Evolutionary conservation across 2,329 filamentous ascomycete genomes (phyloP).

Genomic region (Hypocreales sp.): DNA sequence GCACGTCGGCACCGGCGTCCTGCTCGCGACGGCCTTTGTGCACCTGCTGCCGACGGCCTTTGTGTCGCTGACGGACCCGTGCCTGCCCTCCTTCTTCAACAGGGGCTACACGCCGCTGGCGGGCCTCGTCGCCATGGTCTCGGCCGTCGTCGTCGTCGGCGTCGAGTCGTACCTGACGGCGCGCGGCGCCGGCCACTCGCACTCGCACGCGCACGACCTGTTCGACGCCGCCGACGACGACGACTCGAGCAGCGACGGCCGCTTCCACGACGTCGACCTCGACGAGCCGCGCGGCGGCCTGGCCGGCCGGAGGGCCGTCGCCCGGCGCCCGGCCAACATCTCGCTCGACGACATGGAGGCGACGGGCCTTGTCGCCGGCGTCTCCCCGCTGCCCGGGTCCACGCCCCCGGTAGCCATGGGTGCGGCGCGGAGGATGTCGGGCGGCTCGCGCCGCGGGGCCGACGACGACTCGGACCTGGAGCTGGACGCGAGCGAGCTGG

Average conservation of each 20-base stretch:
- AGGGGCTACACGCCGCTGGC: slow-evolving; percentile 65
- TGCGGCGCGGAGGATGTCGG: neutral
- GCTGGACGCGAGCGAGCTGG: slow-evolving; percentile 45
- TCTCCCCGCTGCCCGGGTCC: slow-evolving; percentile 41
- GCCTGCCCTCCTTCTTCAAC: slow-evolving; percentile 66
- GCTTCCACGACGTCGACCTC: slow-evolving; percentile 9
- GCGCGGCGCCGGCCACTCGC: slow-evolving; percentile 44
- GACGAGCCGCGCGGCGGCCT: slow-evolving; percentile 14
- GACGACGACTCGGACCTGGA: slow-evolving; percentile 41
- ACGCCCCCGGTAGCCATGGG: slow-evolving; percentile 24
- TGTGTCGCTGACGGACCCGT: slow-evolving; percentile 49
- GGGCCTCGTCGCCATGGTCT: slow-evolving; percentile 67
- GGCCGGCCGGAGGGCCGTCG: slow-evolving; percentile 19
- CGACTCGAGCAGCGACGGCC: slow-evolving; percentile 21
- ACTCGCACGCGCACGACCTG: slow-evolving; percentile 33
- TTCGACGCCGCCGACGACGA: slow-evolving; percentile 30
- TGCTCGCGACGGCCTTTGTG: slow-evolving; percentile 78
- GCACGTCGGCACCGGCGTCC: slow-evolving; percentile 68
- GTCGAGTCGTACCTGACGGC: slow-evolving; percentile 84
- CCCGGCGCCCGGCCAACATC: slow-evolving; percentile 31
- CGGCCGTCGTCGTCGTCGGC: slow-evolving; percentile 67
- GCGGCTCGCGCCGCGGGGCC: slow-evolving; percentile 6
- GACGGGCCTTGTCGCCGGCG: slow-evolving; percentile 39
- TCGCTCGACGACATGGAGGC: slow-evolving; percentile 34
- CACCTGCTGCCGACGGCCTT: slow-evolving; percentile 59